Conservation (phyloP, 1,139 yeast species). For the Suhomyces anneliseae region DNA sequence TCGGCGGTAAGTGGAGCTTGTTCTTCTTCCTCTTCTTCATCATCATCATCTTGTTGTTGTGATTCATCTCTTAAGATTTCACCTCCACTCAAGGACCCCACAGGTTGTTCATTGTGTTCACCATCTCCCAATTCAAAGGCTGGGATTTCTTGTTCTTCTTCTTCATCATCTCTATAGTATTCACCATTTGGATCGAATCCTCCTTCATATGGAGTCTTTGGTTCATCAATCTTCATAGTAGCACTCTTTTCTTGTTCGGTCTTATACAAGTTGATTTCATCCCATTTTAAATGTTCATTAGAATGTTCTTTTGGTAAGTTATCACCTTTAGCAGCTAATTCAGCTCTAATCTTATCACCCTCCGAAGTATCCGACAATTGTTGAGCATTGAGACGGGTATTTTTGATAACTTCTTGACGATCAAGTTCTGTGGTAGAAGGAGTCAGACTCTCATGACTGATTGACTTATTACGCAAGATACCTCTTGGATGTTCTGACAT, state of each 20-base stretch:
- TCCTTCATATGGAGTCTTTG: conserved; percentile 95
- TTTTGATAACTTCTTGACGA: conserved; percentile 46
- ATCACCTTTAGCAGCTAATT: conserved; percentile 30
- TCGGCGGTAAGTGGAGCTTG: conserved; percentile 40
- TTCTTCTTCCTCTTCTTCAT: conserved; percentile 27
- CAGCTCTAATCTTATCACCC: conserved; percentile 43
- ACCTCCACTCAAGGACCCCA: conserved; percentile 41
- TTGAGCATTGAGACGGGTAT: conserved; percentile 44
- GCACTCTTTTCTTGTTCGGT: conserved; percentile 71
- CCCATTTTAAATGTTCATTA: conserved; percentile 61
- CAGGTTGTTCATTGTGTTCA: conserved; percentile 31
- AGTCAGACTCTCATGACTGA: conserved; percentile 9
- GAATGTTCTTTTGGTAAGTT: background rate
- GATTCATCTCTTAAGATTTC: conserved; percentile 28
- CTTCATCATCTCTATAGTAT: conserved; percentile 75
- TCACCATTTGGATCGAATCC: conserved; percentile 85
- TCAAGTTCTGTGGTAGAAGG: conserved; percentile 29
- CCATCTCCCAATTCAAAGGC: conserved; percentile 42
- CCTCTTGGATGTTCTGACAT: conserved; percentile 38
- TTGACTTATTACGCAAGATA: conserved; percentile 41
- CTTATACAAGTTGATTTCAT: conserved; percentile 64
- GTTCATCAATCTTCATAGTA: conserved; percentile 89
- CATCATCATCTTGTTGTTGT: conserved; percentile 27
- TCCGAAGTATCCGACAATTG: conserved; percentile 29
- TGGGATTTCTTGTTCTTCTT: conserved; percentile 48